Evolutionary conservation across 768 basidiomycete species (phyloP), one percentile per base, ranked within the genome.

Genomic region (Pulveroboletus sp.): DNA sequence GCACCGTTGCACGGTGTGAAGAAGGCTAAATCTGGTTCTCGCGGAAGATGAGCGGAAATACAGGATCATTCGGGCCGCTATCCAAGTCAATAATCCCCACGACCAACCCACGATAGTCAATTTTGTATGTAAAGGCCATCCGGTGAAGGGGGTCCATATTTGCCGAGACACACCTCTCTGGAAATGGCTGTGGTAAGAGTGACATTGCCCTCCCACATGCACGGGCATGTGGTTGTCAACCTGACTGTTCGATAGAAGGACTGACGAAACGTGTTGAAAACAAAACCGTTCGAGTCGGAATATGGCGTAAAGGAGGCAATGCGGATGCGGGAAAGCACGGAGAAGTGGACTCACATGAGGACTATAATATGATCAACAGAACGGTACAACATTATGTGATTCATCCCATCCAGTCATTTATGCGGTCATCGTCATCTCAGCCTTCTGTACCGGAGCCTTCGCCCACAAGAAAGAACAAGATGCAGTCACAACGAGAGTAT

Each of bases 401-500:
- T 61, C 55, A 45, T 42, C 35, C 26, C 40, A 43, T 29, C 47
- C 22, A 37, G n/a, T 44, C 50, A 31, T 5, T 35, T 22, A 64
- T 62, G 61, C 52, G 48, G 16, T 12, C 45, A 34, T 50, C 62
- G 2, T 49, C 62, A 34, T 50, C 50, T 39, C 55, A 20, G 32
- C 6, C 14, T 26, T n/a, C 17, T 31, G 1, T 50, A 35, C 17
- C 62, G 12, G 55, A 42, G 10, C 22, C 26, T 19, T 52, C 41
- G 0, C 52, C 59, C 9, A 13, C 41, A 10, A 63, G n/a, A 45
- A 63, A 62, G 36, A 58, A 51, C 41, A 62, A 64, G 37, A 43
- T 44, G 20, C 62, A 59, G 47, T 64, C 64, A 5, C 65, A 68
- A 20, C 51, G 64, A 45, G 60, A 54, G 23, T 67, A 68, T 26